Conservation (phyloP, 345 rosid genomes). For the Lepidium aucheri region DNA sequence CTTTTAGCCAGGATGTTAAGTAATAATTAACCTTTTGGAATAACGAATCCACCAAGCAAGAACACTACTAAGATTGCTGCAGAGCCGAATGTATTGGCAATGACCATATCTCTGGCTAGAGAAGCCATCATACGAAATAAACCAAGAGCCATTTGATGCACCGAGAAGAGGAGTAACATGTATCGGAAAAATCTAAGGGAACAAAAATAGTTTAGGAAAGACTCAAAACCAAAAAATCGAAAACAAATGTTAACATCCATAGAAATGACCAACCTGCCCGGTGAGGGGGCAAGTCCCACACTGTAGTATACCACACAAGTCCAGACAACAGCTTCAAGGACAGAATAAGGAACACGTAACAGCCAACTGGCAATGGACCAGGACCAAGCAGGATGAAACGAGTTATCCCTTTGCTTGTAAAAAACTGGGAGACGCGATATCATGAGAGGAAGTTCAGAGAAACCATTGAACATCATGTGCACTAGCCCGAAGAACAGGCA, state of each 20-base stretch:
- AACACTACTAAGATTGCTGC: constrained; percentile 51
- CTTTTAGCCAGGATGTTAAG: background rate
- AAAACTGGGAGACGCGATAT: constrained; percentile 84
- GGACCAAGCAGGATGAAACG: constrained; percentile 89
- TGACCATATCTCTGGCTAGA: constrained; percentile 73
- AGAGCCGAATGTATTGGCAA: constrained; percentile 86
- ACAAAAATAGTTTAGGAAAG: background rate
- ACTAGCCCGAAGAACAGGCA: constrained; percentile 79
- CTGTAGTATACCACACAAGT: constrained; percentile 67
- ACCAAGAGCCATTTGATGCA: constrained; percentile 94
- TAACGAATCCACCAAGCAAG: constrained; percentile 81
- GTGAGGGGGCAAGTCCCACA: constrained; percentile 74
- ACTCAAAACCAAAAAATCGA: background rate
- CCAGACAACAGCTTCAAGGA: constrained; percentile 84
- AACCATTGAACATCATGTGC: constrained; percentile 88
- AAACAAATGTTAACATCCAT: background rate
- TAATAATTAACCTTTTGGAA: constrained; percentile 56
- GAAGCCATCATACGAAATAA: constrained; percentile 74
- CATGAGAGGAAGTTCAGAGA: constrained; percentile 75
- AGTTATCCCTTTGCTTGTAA: constrained; percentile 86
- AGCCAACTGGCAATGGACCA: constrained; percentile 79
- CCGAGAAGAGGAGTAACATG: constrained; percentile 58
- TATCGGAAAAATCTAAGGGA: constrained; percentile 66
- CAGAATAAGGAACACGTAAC: constrained; percentile 79
- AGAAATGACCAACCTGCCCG: constrained; percentile 57